Base-by-base conservation (phyloP, 2,329 filamentous ascomycete genomes). In the Aureobasidium sp. region DNA sequence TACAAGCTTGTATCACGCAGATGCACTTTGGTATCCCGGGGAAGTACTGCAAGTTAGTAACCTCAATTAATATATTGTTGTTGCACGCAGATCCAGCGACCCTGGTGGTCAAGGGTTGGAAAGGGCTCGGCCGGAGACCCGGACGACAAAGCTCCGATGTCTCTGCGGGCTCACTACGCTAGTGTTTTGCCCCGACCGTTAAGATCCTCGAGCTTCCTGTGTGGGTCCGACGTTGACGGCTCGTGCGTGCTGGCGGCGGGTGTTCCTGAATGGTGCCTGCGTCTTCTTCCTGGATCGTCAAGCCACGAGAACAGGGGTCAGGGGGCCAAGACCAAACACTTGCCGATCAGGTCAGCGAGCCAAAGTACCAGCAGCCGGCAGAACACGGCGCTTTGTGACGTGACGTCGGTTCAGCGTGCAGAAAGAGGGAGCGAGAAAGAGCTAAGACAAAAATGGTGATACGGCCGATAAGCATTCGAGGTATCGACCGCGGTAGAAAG, bases 231-330 rank as follows among this genome's bases (percentile, higher is more conserved):
- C 59, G 59, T 47, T 53, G 48, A 20, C 15, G 49, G 59, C 59
- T 62, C 59, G 48, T 55, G 58, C 58, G 17, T 51, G 20, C 49
- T 53, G 48, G 56, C 44, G 59, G 48, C 59, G 59, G 59, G 59
- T 62, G 59, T 62, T 62, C 59, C 59, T 62, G 59, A 49, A 27
- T 31, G 36, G 45, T 61, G 58, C 47, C 41, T 61, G 48, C 37
- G 45, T 39, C 31, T 62, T 53, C 39, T 37, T 25, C 36, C 20
- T 47, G 41, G 59, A 39, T 55, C 48, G 49, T 44, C 59, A 44
- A 62, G 59, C 59, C 59, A 62, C 39, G 59, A 62, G 49, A 53
- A 45, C 59, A 62, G 59, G 59, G 59, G 59, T 39, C 49, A 62
- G 59, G 59, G 49, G 59, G 48, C 59, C 47, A 62, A 55, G 59